Conservation (phyloP, 2,329 filamentous ascomycete genomes). For the Alternaria brassicicola region DNA sequence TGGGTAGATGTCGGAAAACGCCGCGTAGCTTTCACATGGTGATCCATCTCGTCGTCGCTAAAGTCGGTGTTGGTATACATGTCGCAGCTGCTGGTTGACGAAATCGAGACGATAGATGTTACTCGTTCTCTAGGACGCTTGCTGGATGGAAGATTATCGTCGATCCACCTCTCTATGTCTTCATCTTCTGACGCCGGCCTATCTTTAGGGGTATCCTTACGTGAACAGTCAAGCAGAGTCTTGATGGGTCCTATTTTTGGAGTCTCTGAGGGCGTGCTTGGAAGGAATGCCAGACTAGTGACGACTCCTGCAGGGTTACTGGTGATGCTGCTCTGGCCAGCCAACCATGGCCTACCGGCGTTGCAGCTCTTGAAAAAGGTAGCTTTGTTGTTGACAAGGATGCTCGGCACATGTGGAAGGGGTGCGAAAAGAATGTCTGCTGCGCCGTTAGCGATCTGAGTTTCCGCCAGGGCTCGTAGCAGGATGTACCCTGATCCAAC, state of each 20-base stretch:
- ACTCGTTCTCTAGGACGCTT: conserved; percentile 31
- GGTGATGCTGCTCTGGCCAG: not conserved
- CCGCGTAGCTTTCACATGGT: not conserved
- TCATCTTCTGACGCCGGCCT: conserved; percentile 15
- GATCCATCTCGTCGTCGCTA: conserved; percentile 31
- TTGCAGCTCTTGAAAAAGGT: conserved; percentile 13
- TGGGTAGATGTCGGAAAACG: conserved; percentile 25
- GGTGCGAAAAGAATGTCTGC: conserved; percentile 12
- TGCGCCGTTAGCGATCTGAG: conserved; percentile 11
- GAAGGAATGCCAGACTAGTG: not conserved
- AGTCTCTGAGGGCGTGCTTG: not conserved
- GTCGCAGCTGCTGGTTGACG: conserved; percentile 37
- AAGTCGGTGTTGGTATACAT: conserved; percentile 39
- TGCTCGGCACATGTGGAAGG: conserved; percentile 10
- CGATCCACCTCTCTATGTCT: conserved; percentile 35
- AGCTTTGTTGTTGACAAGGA: conserved; percentile 9
- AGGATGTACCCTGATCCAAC: conserved; percentile 23
- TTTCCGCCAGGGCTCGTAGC: not conserved
- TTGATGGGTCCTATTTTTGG: not conserved
- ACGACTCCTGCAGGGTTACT: conserved; percentile 2
- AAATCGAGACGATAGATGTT: conserved; percentile 34
- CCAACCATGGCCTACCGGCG: not conserved
- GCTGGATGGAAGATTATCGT: conserved; percentile 29
- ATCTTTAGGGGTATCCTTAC: not conserved
- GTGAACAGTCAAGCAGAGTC: not conserved